phyloP scores from a whole-genome alignment of 192 early-diverging fungal species.

The Entophlyctis luteolus region DNA sequence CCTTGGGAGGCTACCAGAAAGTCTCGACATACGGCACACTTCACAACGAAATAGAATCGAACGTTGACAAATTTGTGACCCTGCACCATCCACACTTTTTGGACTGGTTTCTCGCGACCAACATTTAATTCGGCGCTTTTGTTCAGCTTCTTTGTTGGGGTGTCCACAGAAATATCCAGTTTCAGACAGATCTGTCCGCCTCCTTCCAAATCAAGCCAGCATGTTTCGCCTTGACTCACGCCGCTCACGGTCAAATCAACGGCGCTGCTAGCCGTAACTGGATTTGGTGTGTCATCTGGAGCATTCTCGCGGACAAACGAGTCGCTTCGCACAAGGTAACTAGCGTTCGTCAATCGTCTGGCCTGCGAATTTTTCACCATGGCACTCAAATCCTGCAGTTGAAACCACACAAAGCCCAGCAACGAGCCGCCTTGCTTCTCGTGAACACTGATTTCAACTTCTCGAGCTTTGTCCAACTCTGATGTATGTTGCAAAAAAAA shows the following conservation, averaged over 20 bases:
- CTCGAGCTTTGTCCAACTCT: constrained; percentile 77
- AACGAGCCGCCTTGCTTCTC: constrained; percentile 66
- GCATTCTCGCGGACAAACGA: neutral
- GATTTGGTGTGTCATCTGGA: neutral
- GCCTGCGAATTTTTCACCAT: constrained; percentile 50
- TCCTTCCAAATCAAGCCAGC: constrained; percentile 90
- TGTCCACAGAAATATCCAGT: constrained; percentile 63
- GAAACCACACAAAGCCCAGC: constrained; percentile 84
- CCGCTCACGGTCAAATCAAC: neutral
- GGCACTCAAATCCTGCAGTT: constrained; percentile 82
- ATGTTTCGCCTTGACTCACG: constrained; percentile 52
- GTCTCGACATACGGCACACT: constrained; percentile 91
- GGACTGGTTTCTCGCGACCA: constrained; percentile 66
- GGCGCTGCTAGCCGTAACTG: neutral
- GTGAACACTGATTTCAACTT: constrained; percentile 87
- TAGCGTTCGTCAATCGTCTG: neutral
- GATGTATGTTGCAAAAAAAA: neutral
- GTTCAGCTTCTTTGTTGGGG: neutral
- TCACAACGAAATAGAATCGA: constrained; percentile 94
- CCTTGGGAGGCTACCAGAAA: constrained; percentile 84
- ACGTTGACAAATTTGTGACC: constrained; percentile 91
- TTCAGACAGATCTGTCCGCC: constrained; percentile 82
- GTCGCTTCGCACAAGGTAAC: neutral
- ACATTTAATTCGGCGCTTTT: constrained; percentile 7
- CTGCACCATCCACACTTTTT: constrained; percentile 78